A percentile compares a stretch with the other conserved stretches of the same genome.
Evolutionary conservation across 2,329 filamentous ascomycete species (phyloP).

Genomic region (Lasiodiplodia gonubiensis): DNA sequence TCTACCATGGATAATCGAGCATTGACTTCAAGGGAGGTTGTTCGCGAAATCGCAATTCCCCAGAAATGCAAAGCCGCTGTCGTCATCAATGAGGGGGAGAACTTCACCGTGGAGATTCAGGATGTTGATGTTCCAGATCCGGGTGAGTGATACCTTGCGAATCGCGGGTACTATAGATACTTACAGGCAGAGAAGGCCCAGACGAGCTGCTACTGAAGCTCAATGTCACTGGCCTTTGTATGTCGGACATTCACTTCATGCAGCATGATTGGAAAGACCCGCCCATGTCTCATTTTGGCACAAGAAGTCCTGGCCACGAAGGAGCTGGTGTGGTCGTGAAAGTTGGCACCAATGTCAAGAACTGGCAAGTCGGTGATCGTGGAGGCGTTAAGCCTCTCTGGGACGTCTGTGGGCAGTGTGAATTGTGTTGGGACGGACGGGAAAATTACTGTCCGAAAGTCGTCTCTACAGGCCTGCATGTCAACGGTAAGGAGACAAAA

Average conservation of each 20-base stretch:
- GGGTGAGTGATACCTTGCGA: conserved; percentile 38
- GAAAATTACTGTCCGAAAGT: conserved; percentile 59
- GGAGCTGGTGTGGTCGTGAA: conserved; percentile 65
- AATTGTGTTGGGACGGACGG: conserved; percentile 57
- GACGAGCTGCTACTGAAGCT: conserved; percentile 64
- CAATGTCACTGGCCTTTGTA: conserved; percentile 64
- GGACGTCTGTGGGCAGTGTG: conserved; percentile 59
- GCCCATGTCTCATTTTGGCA: conserved; percentile 48
- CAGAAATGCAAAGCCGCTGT: conserved; percentile 59
- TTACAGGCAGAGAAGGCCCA: conserved; percentile 45
- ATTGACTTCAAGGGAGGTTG: no score
- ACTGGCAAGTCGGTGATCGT: conserved; percentile 57
- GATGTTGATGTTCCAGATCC: conserved; percentile 55
- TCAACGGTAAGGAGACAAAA: conserved; percentile 34
- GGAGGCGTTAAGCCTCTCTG: conserved; percentile 59
- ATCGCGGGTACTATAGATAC: not conserved
- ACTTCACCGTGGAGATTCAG: conserved; percentile 55
- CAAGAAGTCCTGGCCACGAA: conserved; percentile 59
- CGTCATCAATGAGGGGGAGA: conserved; percentile 57
- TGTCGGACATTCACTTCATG: conserved; percentile 65
- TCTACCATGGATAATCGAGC: no score
- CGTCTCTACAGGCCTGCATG: conserved; percentile 52
- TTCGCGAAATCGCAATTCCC: conserved; percentile 42
- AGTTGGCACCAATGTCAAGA: conserved; percentile 59
- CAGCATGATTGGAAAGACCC: conserved; percentile 54